Conservation (phyloP, 148 eudicot genomes). For the Suaeda aralocaspica region DNA sequence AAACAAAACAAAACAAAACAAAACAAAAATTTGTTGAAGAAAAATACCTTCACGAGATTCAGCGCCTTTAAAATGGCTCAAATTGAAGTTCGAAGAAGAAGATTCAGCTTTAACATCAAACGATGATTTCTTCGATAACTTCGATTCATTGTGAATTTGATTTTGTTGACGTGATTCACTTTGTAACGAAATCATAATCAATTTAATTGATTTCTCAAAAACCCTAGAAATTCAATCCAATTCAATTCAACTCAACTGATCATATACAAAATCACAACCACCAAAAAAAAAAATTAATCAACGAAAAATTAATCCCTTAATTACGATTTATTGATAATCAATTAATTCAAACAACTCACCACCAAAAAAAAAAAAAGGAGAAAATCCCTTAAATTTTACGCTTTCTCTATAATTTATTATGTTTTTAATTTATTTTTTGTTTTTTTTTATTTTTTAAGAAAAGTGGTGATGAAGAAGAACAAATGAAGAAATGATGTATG, state of each 20-base stretch:
- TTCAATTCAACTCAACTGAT: not conserved
- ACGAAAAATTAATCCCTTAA: too few relatives aligned
- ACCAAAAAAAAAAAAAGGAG: not conserved
- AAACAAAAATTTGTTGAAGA: not conserved
- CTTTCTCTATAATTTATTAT: too few relatives aligned
- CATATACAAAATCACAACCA: conserved; percentile 10
- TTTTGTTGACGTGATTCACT: conserved; percentile 48
- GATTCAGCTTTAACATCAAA: conserved; percentile 36
- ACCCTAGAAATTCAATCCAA: too few relatives aligned
- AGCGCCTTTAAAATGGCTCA: conserved; percentile 33
- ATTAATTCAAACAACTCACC: too few relatives aligned
- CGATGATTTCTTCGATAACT: conserved; percentile 19
- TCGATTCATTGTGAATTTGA: not conserved
- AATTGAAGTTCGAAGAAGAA: conserved; percentile 32
- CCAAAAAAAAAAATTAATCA: too few relatives aligned
- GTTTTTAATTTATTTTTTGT: too few relatives aligned
- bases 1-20: not conserved
- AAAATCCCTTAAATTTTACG: not conserved
- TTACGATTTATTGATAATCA: too few relatives aligned
- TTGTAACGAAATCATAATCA: conserved; percentile 61
- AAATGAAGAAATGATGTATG: conserved; percentile 9
- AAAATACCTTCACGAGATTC: conserved; percentile 47
- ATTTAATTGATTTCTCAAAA: conserved; percentile 10
- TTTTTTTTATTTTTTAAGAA: too few relatives aligned
- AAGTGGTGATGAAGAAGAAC: too few relatives aligned